Conservation (phyloP, 495 filamentous ascomycete genomes). For the Aspergillus ostianus region DNA sequence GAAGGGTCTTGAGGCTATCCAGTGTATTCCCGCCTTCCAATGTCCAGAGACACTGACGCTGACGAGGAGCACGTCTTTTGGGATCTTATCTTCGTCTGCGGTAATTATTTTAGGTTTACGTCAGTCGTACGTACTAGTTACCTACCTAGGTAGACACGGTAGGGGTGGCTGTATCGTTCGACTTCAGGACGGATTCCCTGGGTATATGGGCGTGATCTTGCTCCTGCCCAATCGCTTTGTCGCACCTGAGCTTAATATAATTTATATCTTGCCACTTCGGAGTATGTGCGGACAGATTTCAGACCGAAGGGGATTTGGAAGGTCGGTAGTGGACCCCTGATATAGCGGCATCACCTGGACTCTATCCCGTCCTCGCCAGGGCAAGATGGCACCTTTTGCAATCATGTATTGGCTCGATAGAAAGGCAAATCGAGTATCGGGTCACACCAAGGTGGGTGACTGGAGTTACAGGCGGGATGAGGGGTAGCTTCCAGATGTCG, state of each 20-base stretch:
- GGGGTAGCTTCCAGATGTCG: neutral
- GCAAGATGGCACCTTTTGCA: too few species aligned
- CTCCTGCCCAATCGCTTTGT: neutral
- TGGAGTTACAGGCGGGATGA: neutral
- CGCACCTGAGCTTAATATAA: neutral
- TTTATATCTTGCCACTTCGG: too few species aligned
- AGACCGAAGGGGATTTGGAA: too few species aligned
- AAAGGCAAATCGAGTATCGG: neutral
- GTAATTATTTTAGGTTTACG: neutral
- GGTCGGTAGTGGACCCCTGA: too few species aligned
- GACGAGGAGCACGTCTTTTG: neutral
- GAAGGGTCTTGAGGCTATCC: constrained; percentile 1
- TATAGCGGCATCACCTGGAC: neutral
- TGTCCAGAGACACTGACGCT: neutral
- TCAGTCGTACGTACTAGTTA: neutral
- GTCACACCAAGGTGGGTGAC: neutral
- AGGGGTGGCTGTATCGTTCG: neutral
- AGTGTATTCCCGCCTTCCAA: constrained; percentile 9
- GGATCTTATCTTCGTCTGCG: neutral
- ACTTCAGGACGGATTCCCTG: too few species aligned
- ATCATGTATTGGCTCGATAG: too few species aligned
- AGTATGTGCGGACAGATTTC: too few species aligned
- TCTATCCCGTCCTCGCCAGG: too few species aligned
- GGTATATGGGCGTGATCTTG: neutral
- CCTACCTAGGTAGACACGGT: neutral